These are phyloP conservation scores for Acmispon strigosus DNA, from an alignment of 306 rosid species.

Conservation along the genomic window DNA sequence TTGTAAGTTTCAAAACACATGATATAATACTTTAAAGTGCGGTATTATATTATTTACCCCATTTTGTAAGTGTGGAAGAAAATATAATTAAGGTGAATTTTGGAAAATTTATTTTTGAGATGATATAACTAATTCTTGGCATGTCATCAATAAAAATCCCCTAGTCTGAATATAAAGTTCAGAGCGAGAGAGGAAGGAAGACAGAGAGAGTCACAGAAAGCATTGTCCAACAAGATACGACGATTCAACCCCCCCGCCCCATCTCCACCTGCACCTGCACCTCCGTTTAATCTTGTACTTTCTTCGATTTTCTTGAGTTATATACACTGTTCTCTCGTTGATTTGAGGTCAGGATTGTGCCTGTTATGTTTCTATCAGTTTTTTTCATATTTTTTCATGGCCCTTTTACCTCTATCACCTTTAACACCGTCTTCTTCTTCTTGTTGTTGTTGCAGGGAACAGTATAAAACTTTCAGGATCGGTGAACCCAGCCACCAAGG, in stretches of 20 bases:
- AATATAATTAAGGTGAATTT: too few species aligned
- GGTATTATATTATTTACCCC: too few species aligned
- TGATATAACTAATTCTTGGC: too few species aligned
- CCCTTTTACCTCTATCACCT: background rate
- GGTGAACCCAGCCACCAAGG: slow-evolving; percentile 8
- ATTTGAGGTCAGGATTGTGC: slow-evolving; percentile 15
- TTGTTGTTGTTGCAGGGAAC: slow-evolving; percentile 7
- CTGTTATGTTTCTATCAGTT: background rate
- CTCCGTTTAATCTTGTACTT: background rate
- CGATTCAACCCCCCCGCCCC: slow-evolving; percentile 14
- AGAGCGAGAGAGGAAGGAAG: background rate
- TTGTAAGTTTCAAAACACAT: too few species aligned
- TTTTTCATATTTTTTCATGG: background rate
- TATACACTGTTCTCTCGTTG: slow-evolving; percentile 13
- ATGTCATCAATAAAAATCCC: too few species aligned
- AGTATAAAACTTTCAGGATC: background rate
- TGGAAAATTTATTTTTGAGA: too few species aligned
- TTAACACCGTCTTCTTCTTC: background rate
- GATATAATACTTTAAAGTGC: too few species aligned
- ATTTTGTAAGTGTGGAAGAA: too few species aligned
- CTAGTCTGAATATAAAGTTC: slow-evolving; percentile 5
- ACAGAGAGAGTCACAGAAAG: slow-evolving; percentile 3
- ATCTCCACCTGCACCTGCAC: background rate
- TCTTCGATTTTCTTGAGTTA: background rate
- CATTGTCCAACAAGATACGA: slow-evolving; percentile 4